Evolutionary conservation across 306 rosid genomes (phyloP), one percentile per base, ranked within the genome.

Genomic region (Cercis canadensis): DNA sequence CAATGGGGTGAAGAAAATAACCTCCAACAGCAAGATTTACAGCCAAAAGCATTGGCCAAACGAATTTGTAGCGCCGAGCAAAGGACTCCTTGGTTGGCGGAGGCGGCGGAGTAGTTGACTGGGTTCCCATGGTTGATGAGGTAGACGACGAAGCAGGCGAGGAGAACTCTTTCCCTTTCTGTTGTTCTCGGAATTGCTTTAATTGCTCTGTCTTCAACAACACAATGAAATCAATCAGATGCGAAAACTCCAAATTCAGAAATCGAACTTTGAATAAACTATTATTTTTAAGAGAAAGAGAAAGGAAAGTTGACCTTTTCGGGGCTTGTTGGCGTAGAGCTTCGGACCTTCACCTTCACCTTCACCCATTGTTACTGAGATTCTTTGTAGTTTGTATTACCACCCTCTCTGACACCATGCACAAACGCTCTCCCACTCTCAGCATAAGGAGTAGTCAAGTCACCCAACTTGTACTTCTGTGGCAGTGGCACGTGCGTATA

Each of bases 1-100:
- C 33, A 56, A 45, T n/a, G 46, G 67, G 55, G 11, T 36, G 51
- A 34, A 57, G 66, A 79, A 58, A 79, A 33, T 63, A 6, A 94
- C 99, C 97, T 87, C 96, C 97, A 33, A 91, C 74, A 34, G 87
- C 96, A 69, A 94, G 81, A 88, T 91, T 95, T 4, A 86, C 96
- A 47, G 92, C 75, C 86, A 95, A 83, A 49, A 95, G 75, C 85
- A 86, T 56, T 32, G 99, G 97, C 99, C 90, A 89, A 14, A 95
- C 60, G 43, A 74, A 95, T 73, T 81, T 95, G 76, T 86, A 86
- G 60, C 97, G 96, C 41, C 96, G 92, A 32, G 77, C 78, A 84
- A 95, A 91, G 0, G 97, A 78, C 75, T 79, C 92, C 65, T 79
- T 90, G 1, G 86, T 88, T 8, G 85, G 88, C 54, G 77, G 84